These are phyloP conservation scores for Anacardium occidentale DNA, from an alignment of 345 rosid species.

Conservation along the genomic window DNA sequence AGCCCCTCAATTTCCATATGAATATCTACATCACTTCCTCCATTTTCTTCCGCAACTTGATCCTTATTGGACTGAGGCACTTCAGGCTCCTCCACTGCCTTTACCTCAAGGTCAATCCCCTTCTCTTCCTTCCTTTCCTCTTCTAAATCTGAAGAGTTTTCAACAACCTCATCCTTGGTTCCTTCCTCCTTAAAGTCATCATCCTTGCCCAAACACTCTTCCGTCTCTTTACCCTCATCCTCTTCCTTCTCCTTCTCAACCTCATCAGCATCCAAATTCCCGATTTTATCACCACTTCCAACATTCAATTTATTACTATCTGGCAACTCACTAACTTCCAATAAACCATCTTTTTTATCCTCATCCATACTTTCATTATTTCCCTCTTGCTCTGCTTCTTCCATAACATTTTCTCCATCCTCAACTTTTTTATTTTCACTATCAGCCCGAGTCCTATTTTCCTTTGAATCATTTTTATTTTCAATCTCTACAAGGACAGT, in stretches of 20 bases:
- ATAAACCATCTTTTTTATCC: slow-evolving; percentile 23
- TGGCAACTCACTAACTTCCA: slow-evolving; percentile 34
- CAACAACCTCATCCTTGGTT: slow-evolving; percentile 26
- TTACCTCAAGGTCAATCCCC: slow-evolving; percentile 41
- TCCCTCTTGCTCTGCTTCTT: slow-evolving; percentile 27
- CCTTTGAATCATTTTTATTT: slow-evolving; percentile 18
- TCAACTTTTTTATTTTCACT: slow-evolving; percentile 26
- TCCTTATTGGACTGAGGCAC: slow-evolving; percentile 30
- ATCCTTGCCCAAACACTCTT: slow-evolving; percentile 30
- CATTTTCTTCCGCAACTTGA: slow-evolving; percentile 28
- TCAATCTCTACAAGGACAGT: slow-evolving; percentile 19
- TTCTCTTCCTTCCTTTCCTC: slow-evolving; percentile 35
- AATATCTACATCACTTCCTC: slow-evolving; percentile 23
- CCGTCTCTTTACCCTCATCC: slow-evolving; percentile 26
- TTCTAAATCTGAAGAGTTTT: slow-evolving; percentile 29
- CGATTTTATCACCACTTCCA: slow-evolving; percentile 21
- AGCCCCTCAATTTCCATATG: slow-evolving; percentile 32
- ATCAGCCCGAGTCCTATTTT: slow-evolving; percentile 11
- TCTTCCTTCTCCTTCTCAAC: slow-evolving; percentile 23
- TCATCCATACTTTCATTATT: slow-evolving; percentile 28
- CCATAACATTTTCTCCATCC: slow-evolving; percentile 20
- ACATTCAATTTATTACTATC: slow-evolving; percentile 30
- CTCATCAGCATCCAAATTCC: slow-evolving; percentile 17
- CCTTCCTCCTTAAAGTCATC: slow-evolving; percentile 33
- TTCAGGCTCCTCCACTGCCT: slow-evolving; percentile 41